Conservation (phyloP, 2,329 filamentous ascomycete species). For the Talaromyces sp. region DNA sequence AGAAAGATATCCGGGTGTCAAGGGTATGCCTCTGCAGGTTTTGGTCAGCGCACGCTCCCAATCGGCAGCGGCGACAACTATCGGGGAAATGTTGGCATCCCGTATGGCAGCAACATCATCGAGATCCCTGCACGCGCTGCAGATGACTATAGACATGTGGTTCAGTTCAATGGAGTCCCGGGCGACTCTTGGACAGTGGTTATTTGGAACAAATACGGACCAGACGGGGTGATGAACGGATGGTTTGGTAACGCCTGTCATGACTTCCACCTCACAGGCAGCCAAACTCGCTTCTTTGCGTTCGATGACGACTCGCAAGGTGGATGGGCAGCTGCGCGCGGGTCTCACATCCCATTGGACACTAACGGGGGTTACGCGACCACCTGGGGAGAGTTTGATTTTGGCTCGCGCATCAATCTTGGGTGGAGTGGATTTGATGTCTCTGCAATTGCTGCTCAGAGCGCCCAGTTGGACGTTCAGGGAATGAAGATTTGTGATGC, state of each 20-base stretch:
- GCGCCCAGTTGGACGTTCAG: conserved; percentile 32
- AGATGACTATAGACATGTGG: conserved; percentile 38
- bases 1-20: too few species aligned
- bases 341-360: conserved; percentile 28
- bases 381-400: conserved; percentile 41
- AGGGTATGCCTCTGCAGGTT: conserved; percentile 32
- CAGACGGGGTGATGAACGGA: conserved; percentile 33
- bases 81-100: conserved; percentile 41
- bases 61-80: conserved; percentile 31
- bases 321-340: conserved; percentile 32
- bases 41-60: conserved; percentile 31
- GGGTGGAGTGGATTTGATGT: conserved; percentile 38
- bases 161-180: conserved; percentile 35
- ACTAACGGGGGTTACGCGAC: conserved; percentile 30
- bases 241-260: conserved; percentile 37
- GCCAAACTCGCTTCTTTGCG: conserved; percentile 38
- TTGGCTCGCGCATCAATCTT: conserved; percentile 28
- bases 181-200: conserved; percentile 37
- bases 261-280: conserved; percentile 31
- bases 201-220: conserved; percentile 44
- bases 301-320: conserved; percentile 40
- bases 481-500: conserved; percentile 40
- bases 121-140: conserved; percentile 36
- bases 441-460: conserved; percentile 36
- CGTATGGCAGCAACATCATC: conserved; percentile 46